These are phyloP conservation scores for Chimonanthus salicifolius DNA, from an alignment of 164 flowering plant species.

Conservation along the genomic window DNA sequence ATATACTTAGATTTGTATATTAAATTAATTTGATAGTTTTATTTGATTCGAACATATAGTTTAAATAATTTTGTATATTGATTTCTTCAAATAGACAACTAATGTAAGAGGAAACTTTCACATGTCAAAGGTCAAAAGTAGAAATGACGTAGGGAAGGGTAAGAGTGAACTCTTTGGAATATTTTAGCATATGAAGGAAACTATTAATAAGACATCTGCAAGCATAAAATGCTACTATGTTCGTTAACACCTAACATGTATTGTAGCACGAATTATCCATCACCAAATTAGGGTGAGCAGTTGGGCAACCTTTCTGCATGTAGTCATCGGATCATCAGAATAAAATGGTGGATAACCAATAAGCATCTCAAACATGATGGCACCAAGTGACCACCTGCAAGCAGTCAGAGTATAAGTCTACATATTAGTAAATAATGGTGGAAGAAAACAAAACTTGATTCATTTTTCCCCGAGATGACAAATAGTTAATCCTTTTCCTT, in stretches of 20 bases:
- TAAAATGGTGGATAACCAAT: conserved; percentile 67
- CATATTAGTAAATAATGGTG: not conserved
- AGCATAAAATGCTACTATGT: not conserved
- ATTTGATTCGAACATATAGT: no score
- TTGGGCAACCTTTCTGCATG: conserved; percentile 44
- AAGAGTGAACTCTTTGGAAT: no score
- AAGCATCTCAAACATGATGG: conserved; percentile 69
- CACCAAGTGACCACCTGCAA: conserved; percentile 69
- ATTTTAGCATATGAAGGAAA: not conserved
- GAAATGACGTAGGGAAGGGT: no score
- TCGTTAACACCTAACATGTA: not conserved
- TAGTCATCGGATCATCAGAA: conserved; percentile 57
- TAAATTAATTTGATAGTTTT: no score
- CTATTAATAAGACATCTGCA: not conserved
- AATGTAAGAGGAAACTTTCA: no score
- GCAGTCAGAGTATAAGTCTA: conserved; percentile 2
- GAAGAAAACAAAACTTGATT: not conserved
- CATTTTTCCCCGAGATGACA: not conserved
- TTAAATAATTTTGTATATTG: no score
- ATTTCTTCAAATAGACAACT: no score
- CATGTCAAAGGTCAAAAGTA: no score
- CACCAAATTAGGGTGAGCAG: not conserved
- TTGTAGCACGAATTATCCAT: not conserved
- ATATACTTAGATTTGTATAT: no score
- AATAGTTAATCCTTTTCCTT: no score